phyloP scores from a whole-genome alignment of 441 rosid species.

The Manihot esculenta region DNA sequence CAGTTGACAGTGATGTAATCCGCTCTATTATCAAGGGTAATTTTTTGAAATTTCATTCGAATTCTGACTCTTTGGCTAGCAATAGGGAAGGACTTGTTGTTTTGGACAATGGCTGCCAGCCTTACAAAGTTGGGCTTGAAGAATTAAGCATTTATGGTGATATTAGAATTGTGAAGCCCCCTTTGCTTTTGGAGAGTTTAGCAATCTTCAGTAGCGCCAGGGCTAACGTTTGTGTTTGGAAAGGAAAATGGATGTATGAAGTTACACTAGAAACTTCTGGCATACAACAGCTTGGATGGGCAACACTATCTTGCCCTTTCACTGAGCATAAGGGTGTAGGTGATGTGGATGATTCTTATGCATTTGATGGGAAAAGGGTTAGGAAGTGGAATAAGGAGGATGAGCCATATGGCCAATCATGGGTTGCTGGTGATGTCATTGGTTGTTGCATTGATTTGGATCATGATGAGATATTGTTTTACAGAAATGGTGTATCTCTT shows the following conservation, averaged over 20 bases:
- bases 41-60: slow-evolving; percentile 35
- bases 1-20: slow-evolving; percentile 47
- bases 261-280: slow-evolving; percentile 88
- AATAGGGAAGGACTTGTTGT: slow-evolving; percentile 60
- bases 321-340: slow-evolving; percentile 96
- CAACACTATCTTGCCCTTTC: slow-evolving; percentile 81
- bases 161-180: slow-evolving; percentile 57
- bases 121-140: slow-evolving; percentile 61
- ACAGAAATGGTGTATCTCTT: slow-evolving; percentile 81
- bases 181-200: slow-evolving; percentile 84
- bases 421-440: slow-evolving; percentile 94
- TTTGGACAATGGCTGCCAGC: slow-evolving; percentile 45
- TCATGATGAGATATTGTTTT: slow-evolving; percentile 70
- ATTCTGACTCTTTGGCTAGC: slow-evolving; percentile 28
- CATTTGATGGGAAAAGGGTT: slow-evolving; percentile 94
- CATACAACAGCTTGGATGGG: slow-evolving; percentile 96
- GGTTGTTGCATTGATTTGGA: slow-evolving; percentile 92
- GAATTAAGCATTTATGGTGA: slow-evolving; percentile 80
- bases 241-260: slow-evolving; percentile 99
- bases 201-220: slow-evolving; percentile 88
- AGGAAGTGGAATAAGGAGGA: slow-evolving; percentile 88
- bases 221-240: slow-evolving; percentile 90
- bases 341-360: slow-evolving; percentile 97
- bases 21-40: slow-evolving; percentile 56
- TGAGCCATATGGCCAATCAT: slow-evolving; percentile 80